Conservation (phyloP, 495 filamentous ascomycete species). For the Aspergillus diversus region DNA sequence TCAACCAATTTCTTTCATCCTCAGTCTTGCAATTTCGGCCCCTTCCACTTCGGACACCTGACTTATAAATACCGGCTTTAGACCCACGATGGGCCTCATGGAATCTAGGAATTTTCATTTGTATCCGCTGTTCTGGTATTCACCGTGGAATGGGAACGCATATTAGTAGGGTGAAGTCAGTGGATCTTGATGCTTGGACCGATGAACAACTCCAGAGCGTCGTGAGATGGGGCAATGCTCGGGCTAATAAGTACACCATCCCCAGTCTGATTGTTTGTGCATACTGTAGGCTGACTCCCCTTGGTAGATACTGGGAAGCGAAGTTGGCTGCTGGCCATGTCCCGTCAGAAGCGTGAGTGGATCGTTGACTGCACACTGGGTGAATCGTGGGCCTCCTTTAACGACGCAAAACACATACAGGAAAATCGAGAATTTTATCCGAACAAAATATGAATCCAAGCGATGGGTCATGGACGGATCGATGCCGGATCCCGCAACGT, state of each 20-base stretch:
- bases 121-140: conserved; percentile 97
- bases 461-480: conserved; percentile 97
- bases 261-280: conserved; percentile 14
- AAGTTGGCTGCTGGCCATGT: conserved; percentile 89
- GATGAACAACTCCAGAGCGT: conserved; percentile 95
- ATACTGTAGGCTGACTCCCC: conserved; percentile 21
- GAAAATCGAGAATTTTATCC: conserved; percentile 99
- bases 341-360: conserved; percentile 83
- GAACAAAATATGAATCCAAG: conserved; percentile 98
- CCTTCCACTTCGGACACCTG: neutral
- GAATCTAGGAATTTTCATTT: conserved; percentile 95
- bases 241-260: conserved; percentile 80
- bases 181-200: conserved; percentile 97
- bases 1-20: conserved; percentile 11
- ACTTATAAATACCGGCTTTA: conserved; percentile 38
- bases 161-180: conserved; percentile 96
- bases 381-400: conserved; percentile 10
- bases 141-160: conserved; percentile 99
- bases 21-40: neutral
- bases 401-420: conserved; percentile 33
- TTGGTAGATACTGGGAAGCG: conserved; percentile 83
- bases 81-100: conserved; percentile 98
- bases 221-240: conserved; percentile 88
- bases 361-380: conserved; percentile 14
- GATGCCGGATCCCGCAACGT: conserved; percentile 87